phyloP scores from a whole-genome alignment of 148 eudicot species.

The Oxyria digyna region DNA sequence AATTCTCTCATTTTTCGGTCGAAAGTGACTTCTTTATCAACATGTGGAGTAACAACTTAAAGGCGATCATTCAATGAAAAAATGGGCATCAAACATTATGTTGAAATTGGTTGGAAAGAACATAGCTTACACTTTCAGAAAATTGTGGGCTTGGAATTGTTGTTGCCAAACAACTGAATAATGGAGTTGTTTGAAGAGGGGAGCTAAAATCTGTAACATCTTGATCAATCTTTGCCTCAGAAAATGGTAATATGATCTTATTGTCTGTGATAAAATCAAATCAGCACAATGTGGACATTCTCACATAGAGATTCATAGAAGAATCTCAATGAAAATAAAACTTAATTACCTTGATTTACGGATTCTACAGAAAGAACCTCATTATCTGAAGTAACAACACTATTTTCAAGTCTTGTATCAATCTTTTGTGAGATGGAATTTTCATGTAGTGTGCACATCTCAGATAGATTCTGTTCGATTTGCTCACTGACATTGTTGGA shows the following conservation, averaged over 20 bases:
- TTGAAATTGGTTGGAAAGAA: background rate
- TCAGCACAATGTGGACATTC: background rate
- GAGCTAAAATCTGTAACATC: constrained; percentile 43
- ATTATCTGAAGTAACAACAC: background rate
- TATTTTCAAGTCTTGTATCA: background rate
- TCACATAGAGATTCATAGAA: background rate
- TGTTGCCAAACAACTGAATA: constrained; percentile 66
- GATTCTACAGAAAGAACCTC: background rate
- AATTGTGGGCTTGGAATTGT: constrained; percentile 91
- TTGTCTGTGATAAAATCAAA: constrained; percentile 12
- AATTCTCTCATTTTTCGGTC: too few relatives aligned
- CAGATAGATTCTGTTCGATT: constrained; percentile 36
- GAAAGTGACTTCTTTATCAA: too few relatives aligned
- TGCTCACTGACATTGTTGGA: constrained; percentile 35
- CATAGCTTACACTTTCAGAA: constrained; percentile 86
- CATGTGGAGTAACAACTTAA: too few relatives aligned
- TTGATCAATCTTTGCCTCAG: constrained; percentile 11
- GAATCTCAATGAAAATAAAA: background rate
- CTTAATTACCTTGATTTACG: background rate
- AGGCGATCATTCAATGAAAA: too few relatives aligned
- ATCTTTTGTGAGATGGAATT: constrained; percentile 11
- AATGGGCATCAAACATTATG: background rate
- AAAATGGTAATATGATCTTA: constrained; percentile 21
- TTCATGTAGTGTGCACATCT: constrained; percentile 32
- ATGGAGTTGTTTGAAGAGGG: constrained; percentile 73